A percentile compares a stretch with the other conserved stretches of the same genome.
These are phyloP conservation scores for Xylaria sp. DNA, from an alignment of 2,329 filamentous ascomycete species.

Conservation along the genomic window DNA sequence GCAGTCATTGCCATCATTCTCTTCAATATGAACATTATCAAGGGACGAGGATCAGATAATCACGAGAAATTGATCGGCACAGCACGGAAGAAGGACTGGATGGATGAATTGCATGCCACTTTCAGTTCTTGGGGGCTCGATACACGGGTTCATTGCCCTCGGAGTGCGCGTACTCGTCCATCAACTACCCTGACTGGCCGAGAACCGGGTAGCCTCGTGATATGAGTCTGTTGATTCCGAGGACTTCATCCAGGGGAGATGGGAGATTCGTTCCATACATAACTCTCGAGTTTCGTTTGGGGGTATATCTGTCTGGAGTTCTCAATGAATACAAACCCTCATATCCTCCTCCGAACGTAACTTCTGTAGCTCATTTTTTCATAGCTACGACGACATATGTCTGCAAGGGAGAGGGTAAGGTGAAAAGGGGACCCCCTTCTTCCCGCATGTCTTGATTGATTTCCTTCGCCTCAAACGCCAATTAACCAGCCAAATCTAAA, in stretches of 20 bases:
- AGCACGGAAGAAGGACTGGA: neutral
- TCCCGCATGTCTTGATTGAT: slow-evolving; percentile 5
- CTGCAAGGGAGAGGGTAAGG: too few relatives aligned
- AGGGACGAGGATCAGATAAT: neutral
- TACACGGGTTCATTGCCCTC: neutral
- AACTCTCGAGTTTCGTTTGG: slow-evolving; percentile 4
- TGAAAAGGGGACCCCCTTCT: neutral
- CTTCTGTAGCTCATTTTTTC: neutral
- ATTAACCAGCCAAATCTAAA: slow-evolving; percentile 10
- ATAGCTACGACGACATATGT: neutral
- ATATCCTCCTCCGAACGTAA: slow-evolving; percentile 1
- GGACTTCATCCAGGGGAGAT: neutral
- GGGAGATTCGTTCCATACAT: slow-evolving; percentile 3
- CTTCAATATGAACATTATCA: neutral
- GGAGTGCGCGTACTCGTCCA: neutral
- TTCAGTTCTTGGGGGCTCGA: neutral
- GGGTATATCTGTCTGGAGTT: neutral
- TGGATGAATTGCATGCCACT: neutral
- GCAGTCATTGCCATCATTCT: neutral
- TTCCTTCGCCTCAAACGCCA: slow-evolving; percentile 19
- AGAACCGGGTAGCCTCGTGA: neutral
- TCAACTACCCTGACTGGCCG: neutral
- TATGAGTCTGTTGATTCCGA: neutral
- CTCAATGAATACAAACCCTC: slow-evolving; percentile 1
- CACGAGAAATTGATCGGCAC: neutral